phyloP scores from a whole-genome alignment of 2,329 filamentous ascomycete species.

The Penicillium digitatum region DNA sequence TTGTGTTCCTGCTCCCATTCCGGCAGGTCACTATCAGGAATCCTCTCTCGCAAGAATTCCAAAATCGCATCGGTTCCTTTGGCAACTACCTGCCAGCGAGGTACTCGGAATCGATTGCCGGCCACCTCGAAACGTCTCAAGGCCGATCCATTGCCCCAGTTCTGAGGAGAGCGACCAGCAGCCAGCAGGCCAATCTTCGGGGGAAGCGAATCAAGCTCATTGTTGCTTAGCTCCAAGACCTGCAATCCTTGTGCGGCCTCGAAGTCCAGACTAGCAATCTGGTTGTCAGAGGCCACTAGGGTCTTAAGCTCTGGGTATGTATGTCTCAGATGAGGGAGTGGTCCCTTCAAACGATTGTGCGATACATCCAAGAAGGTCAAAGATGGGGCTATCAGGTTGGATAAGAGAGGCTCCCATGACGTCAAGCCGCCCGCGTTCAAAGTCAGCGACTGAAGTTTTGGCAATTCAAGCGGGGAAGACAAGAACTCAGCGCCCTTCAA shows the following conservation, averaged over 20 bases:
- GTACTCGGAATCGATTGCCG: conserved; percentile 84
- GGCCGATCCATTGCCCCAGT: conserved; percentile 45
- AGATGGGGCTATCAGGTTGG: conserved; percentile 66
- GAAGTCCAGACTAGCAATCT: conserved; percentile 67
- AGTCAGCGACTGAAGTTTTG: conserved; percentile 71
- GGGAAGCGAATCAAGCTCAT: conserved; percentile 77
- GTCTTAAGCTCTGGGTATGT: conserved; percentile 67
- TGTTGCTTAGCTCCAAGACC: conserved; percentile 75
- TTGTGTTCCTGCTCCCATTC: conserved; percentile 35
- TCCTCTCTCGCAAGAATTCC: conserved; percentile 72
- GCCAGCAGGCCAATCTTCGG: conserved; percentile 75
- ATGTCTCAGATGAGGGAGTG: conserved; percentile 62
- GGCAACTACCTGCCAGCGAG: conserved; percentile 75
- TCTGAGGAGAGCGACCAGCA: conserved; percentile 45
- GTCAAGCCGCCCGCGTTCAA: conserved; percentile 70
- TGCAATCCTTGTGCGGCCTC: conserved; percentile 70
- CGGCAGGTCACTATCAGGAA: conserved; percentile 52
- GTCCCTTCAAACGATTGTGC: conserved; percentile 69
- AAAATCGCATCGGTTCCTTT: conserved; percentile 83
- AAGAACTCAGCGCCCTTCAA: conserved; percentile 64
- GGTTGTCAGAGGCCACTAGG: conserved; percentile 74
- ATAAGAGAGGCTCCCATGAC: conserved; percentile 62
- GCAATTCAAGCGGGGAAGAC: conserved; percentile 62
- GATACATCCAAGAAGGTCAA: conserved; percentile 77
- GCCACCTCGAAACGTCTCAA: conserved; percentile 69